Conservation (phyloP, 2,329 filamentous ascomycete genomes). For the Fusarium pseudograminearum region DNA sequence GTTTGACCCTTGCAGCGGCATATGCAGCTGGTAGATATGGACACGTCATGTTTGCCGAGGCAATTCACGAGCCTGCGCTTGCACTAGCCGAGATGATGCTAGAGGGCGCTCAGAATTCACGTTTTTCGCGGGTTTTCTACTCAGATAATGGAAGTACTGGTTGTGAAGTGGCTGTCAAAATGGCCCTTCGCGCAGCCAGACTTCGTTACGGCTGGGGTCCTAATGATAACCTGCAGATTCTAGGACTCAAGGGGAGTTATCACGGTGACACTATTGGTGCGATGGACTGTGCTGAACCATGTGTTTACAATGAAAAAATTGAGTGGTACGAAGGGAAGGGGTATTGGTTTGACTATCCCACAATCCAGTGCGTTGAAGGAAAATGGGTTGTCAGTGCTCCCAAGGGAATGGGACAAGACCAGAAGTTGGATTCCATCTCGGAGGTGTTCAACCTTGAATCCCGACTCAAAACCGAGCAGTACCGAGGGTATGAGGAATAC, state of each 20-base stretch:
- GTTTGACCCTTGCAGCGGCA: constrained; percentile 78
- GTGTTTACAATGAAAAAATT: constrained; percentile 81
- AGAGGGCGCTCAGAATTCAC: constrained; percentile 68
- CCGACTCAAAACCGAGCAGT: constrained; percentile 60
- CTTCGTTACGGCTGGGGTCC: constrained; percentile 74
- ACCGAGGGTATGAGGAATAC: constrained; percentile 68
- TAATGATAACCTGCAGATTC: constrained; percentile 70
- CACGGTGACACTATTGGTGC: constrained; percentile 90
- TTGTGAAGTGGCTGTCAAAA: constrained; percentile 86
- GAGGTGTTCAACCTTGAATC: constrained; percentile 70
- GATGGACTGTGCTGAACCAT: constrained; percentile 87
- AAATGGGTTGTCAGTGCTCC: constrained; percentile 74
- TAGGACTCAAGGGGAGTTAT: constrained; percentile 84
- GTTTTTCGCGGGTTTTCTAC: constrained; percentile 80
- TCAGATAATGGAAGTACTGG: constrained; percentile 88
- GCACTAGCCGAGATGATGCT: constrained; percentile 75
- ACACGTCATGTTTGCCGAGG: constrained; percentile 88
- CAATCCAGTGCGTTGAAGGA: constrained; percentile 74
- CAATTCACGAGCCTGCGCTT: constrained; percentile 82
- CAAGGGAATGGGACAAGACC: constrained; percentile 55
- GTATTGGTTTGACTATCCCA: constrained; percentile 84
- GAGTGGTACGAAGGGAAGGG: constrained; percentile 88
- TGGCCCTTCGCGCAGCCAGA: constrained; percentile 79
- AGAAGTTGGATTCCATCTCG: constrained; percentile 61
- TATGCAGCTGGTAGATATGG: constrained; percentile 87